Conservation (phyloP, 495 filamentous ascomycete genomes). For the Penicillium lividum region DNA sequence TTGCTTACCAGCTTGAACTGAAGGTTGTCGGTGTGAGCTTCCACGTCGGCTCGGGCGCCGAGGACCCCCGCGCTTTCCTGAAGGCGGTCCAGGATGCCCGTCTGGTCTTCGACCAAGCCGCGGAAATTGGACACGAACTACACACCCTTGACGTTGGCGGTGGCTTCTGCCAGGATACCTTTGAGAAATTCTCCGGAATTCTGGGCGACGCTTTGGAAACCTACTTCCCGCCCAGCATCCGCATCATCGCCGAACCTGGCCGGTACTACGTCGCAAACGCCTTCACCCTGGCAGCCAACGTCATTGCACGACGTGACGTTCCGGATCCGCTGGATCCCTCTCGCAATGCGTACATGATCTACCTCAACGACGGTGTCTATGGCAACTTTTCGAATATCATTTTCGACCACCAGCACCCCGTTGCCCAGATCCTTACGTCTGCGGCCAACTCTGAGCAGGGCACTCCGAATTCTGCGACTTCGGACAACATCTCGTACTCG, state of each 20-base stretch:
- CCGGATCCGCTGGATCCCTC: slow-evolving; percentile 56
- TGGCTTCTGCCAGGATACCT: slow-evolving; percentile 84
- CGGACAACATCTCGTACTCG: slow-evolving; percentile 66
- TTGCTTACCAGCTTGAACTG: slow-evolving; percentile 85
- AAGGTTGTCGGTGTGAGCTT: slow-evolving; percentile 97
- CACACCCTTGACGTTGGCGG: slow-evolving; percentile 93
- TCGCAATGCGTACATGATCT: slow-evolving; percentile 83
- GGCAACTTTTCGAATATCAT: slow-evolving; percentile 99
- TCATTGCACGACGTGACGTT: slow-evolving; percentile 93
- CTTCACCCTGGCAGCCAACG: slow-evolving; percentile 88
- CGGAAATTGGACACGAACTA: slow-evolving; percentile 72
- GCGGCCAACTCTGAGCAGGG: slow-evolving; percentile 46
- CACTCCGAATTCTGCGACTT: slow-evolving; percentile 51
- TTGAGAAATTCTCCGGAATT: slow-evolving; percentile 85
- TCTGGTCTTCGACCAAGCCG: slow-evolving; percentile 85
- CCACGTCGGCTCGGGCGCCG: slow-evolving; percentile 94
- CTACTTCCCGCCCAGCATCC: slow-evolving; percentile 81
- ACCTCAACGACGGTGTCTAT: slow-evolving; percentile 95
- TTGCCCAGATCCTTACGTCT: slow-evolving; percentile 74
- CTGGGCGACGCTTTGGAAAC: slow-evolving; percentile 78
- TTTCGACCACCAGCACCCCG: slow-evolving; percentile 94
- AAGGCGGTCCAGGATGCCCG: slow-evolving; percentile 90
- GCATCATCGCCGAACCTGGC: slow-evolving; percentile 93
- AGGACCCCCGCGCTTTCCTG: slow-evolving; percentile 82
- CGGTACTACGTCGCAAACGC: slow-evolving; percentile 93